These are phyloP conservation scores for Paramecium octaurelia DNA, from an alignment of 73 alveolate genomes.

Conservation along the genomic window DNA sequence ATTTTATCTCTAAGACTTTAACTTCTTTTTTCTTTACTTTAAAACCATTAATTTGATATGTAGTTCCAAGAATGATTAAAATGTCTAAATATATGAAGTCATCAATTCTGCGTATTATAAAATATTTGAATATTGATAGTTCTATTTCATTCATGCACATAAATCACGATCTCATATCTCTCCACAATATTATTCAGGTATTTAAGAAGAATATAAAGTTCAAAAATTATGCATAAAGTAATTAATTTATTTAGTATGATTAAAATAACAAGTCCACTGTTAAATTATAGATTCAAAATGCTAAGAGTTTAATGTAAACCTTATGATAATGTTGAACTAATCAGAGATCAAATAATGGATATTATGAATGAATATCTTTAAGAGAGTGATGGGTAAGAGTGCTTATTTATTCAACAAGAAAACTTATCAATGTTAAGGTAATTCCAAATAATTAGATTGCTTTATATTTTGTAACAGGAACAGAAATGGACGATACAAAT, in stretches of 20 bases:
- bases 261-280: constrained; percentile 26
- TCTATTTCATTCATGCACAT: neutral
- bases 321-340: neutral
- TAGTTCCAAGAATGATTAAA: neutral
- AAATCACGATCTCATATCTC: neutral
- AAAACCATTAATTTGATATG: neutral
- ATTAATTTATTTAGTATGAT: neutral
- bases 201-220: neutral
- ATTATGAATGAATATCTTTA: constrained; percentile 31
- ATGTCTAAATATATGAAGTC: neutral
- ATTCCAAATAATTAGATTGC: neutral
- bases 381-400: constrained; percentile 39
- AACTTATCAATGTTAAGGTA: constrained; percentile 12
- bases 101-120: neutral
- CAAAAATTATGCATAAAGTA: neutral
- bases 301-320: constrained; percentile 18
- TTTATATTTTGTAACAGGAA: constrained; percentile 26
- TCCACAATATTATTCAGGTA: neutral
- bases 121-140: neutral
- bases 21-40: neutral
- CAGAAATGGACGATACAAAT: neutral
- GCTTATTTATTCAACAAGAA: neutral
- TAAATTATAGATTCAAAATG: constrained; percentile 20
- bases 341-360: constrained; percentile 12
- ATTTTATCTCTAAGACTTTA: neutral